Conservation (phyloP, 352 stramenopile species). For the Phytopythium cucurbitacearum region DNA sequence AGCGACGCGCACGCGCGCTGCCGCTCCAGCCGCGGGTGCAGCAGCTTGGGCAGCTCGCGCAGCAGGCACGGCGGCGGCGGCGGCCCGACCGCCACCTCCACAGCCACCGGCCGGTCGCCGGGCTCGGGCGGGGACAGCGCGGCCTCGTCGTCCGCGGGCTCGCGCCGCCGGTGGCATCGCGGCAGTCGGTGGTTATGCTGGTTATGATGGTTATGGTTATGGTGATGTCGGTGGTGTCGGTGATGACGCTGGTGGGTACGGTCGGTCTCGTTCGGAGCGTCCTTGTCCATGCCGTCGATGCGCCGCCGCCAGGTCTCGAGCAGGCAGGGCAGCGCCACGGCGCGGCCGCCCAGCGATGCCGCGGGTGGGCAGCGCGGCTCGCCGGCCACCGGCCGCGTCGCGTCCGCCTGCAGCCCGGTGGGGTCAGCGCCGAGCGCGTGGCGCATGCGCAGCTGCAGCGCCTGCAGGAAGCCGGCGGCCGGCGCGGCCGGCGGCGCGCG, state of each 20-base stretch:
- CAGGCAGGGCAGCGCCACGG: conserved; percentile 13
- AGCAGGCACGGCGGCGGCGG: conserved; percentile 3
- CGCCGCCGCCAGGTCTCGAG: conserved; percentile 23
- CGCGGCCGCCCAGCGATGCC: neutral
- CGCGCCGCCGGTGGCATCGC: conserved; percentile 8
- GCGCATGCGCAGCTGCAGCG: conserved; percentile 2
- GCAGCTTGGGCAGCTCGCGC: conserved; percentile 9
- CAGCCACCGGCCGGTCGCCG: neutral
- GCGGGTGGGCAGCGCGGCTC: neutral
- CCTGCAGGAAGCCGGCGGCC: conserved; percentile 5
- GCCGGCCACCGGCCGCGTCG: neutral
- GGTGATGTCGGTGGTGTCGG: neutral
- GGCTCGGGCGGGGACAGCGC: conserved; percentile 4
- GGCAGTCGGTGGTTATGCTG: neutral
- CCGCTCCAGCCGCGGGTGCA: conserved; percentile 22
- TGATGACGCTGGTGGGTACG: neutral
- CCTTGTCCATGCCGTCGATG: conserved; percentile 22
- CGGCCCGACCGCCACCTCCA: neutral
- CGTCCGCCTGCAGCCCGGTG: too few relatives aligned
- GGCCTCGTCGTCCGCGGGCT: conserved; percentile 1
- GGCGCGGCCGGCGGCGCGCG: neutral
- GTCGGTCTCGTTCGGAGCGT: neutral
- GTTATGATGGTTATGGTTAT: neutral
- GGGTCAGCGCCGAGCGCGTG: too few relatives aligned
- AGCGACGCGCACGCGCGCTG: conserved; percentile 20